These are phyloP conservation scores for Penstemon barbatus DNA, from an alignment of 257 asterid genomes.

Conservation along the genomic window DNA sequence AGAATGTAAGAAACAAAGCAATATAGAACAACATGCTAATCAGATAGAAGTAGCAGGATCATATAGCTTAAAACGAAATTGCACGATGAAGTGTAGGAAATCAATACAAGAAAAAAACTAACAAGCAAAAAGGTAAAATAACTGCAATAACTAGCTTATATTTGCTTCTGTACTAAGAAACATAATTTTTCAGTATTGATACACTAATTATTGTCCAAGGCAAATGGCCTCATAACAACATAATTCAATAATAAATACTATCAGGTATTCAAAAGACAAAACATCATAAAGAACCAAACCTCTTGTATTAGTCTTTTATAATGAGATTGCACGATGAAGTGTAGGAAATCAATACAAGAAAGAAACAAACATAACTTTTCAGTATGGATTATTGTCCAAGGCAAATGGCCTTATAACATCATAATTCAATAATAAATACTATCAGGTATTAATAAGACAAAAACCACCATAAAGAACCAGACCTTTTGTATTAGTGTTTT, in stretches of 20 bases:
- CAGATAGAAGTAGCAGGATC: constrained; percentile 11
- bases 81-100: constrained; percentile 2
- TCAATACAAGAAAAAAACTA: neutral
- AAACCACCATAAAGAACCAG: too few relatives aligned
- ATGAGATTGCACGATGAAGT: too few relatives aligned
- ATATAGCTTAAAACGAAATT: constrained; percentile 7
- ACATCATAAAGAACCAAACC: too few relatives aligned
- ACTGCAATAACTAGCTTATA: neutral
- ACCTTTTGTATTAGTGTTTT: too few relatives aligned
- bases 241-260: neutral
- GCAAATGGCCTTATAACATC: too few relatives aligned
- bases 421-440: too few relatives aligned
- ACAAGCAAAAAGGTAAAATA: neutral
- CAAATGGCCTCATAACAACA: neutral
- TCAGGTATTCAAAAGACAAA: too few relatives aligned
- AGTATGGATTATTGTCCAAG: too few relatives aligned
- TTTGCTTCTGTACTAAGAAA: constrained; percentile 9
- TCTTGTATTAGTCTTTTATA: too few relatives aligned
- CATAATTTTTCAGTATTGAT: neutral
- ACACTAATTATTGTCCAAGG: neutral
- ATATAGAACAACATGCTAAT: neutral
- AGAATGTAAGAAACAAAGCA: neutral
- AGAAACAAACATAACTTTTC: too few relatives aligned
- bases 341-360: too few relatives aligned
- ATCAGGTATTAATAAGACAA: too few relatives aligned